Evolutionary conservation across 805 yeast genomes (phyloP).

Genomic region (Pichia pseudocactophila): DNA sequence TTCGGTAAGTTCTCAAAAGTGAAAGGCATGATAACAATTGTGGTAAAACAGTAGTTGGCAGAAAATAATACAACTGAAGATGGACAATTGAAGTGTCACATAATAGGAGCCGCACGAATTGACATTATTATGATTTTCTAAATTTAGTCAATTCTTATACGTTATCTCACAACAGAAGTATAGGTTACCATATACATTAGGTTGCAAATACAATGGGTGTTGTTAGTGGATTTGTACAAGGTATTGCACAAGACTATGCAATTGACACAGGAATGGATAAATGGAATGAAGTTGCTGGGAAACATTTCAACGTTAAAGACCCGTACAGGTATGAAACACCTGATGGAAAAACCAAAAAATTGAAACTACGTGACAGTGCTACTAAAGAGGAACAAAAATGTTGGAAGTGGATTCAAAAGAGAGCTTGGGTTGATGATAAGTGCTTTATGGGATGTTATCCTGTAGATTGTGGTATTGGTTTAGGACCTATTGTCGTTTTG

Average conservation of each 20-base stretch:
- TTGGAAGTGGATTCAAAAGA: conserved; percentile 66
- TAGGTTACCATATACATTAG: no score
- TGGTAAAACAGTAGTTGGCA: no score
- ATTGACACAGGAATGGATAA: conserved; percentile 34
- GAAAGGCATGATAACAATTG: conserved; percentile 24
- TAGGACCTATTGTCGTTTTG: conserved; percentile 58
- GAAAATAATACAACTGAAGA: no score
- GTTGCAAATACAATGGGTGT: conserved; percentile 1
- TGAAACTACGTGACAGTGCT: conserved; percentile 52
- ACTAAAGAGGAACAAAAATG: conserved; percentile 50
- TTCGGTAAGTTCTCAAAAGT: conserved; percentile 26
- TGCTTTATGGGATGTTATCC: conserved; percentile 76
- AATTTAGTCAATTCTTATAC: no score
- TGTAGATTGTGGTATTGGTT: conserved; percentile 66
- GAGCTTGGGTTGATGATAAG: conserved; percentile 84
- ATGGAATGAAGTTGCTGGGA: conserved; percentile 61
- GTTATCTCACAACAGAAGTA: no score
- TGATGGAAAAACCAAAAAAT: conserved; percentile 45
- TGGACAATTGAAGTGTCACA: no score
- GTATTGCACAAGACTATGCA: conserved; percentile 11
- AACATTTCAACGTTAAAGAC: conserved; percentile 52
- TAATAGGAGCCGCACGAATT: no score
- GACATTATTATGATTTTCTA: no score
- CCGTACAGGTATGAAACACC: conserved; percentile 49
- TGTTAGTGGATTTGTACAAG: conserved; percentile 6